A percentile compares a stretch with the other conserved stretches of the same genome.
Evolutionary conservation across 768 basidiomycete genomes (phyloP).

Genomic region (Clathrus columnatus): DNA sequence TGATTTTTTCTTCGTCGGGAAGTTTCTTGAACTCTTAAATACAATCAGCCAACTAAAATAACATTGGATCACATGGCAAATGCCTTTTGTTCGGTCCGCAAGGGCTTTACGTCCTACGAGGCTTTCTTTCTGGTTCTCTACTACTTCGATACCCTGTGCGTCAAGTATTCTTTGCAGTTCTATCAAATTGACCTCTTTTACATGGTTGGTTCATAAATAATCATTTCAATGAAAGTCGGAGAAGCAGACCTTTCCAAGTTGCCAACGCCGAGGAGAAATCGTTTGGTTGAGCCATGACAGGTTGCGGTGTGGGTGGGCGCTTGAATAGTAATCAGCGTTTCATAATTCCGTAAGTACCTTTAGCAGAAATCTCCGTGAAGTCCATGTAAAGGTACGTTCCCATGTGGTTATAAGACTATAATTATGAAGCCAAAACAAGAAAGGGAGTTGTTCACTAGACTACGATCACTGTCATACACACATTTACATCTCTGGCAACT

Average conservation of each 20-base stretch:
- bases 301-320: too few relatives aligned
- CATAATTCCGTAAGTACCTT: too few relatives aligned
- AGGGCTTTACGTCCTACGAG: conserved; percentile 88
- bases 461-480: too few relatives aligned
- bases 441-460: too few relatives aligned
- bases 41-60: background rate
- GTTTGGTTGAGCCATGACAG: conserved; percentile 32
- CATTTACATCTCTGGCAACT: too few relatives aligned
- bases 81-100: conserved; percentile 96
- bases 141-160: conserved; percentile 86
- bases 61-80: conserved; percentile 6
- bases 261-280: conserved; percentile 90
- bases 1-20: conserved; percentile 79
- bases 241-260: conserved; percentile 86
- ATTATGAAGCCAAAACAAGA: too few relatives aligned
- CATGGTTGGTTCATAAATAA: background rate
- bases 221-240: background rate
- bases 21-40: conserved; percentile 89
- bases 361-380: too few relatives aligned
- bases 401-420: too few relatives aligned
- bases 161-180: conserved; percentile 93
- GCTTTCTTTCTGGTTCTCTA: conserved; percentile 98
- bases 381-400: too few relatives aligned
- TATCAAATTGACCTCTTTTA: conserved; percentile 83
- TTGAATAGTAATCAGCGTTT: too few relatives aligned